Conservation (phyloP, 495 filamentous ascomycete genomes). For the Emericellopsis terricola region DNA sequence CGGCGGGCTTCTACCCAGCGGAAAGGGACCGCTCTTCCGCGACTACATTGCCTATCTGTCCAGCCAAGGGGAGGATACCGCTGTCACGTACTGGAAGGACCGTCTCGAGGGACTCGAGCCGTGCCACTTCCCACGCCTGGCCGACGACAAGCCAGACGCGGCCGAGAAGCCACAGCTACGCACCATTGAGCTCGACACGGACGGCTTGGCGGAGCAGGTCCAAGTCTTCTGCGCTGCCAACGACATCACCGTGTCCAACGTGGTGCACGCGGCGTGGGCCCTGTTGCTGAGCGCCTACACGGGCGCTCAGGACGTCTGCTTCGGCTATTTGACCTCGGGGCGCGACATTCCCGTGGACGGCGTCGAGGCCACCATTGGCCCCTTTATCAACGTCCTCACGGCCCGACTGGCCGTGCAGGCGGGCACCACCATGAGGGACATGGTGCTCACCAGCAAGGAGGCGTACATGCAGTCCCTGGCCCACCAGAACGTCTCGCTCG, state of each 20-base stretch:
- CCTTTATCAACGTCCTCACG: not conserved
- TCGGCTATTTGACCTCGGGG: constrained; percentile 8
- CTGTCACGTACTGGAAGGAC: not conserved
- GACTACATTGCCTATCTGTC: not conserved
- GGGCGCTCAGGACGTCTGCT: constrained; percentile 22
- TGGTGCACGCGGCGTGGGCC: constrained; percentile 13
- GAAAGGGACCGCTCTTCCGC: not conserved
- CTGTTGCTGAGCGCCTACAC: constrained; percentile 18
- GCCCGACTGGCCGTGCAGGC: not conserved
- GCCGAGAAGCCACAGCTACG: not conserved
- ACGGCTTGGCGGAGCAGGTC: not conserved
- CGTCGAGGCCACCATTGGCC: not conserved
- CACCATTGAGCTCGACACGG: not conserved
- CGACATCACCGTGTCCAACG: not conserved
- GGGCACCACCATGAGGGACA: not conserved
- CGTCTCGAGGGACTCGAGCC: not conserved
- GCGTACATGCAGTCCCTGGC: not conserved
- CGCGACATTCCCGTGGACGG: not conserved
- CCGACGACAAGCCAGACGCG: not conserved
- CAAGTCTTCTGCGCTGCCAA: not conserved
- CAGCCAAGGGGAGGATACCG: not conserved
- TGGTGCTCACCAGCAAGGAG: not conserved
- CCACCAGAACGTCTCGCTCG: not conserved
- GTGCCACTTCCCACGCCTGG: not conserved
- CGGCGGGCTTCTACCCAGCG: not conserved